A percentile compares a stretch with the other conserved stretches of the same genome.
Evolutionary conservation across 2,329 filamentous ascomycete genomes (phyloP).

Genomic region (Tothia fuscella): DNA sequence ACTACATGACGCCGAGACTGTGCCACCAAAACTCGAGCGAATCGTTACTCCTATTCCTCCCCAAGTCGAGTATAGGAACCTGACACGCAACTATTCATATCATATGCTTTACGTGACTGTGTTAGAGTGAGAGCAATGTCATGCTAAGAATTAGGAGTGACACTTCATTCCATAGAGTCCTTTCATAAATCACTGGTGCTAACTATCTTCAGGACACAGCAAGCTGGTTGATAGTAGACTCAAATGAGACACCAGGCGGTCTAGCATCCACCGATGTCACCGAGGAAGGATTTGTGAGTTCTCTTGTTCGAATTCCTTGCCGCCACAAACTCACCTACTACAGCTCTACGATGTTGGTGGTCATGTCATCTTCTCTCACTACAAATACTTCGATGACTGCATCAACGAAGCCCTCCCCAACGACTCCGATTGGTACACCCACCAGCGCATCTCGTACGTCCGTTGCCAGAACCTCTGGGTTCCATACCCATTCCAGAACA

Average conservation of each 20-base stretch:
- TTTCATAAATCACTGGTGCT: constrained; percentile 11
- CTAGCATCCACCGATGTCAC: constrained; percentile 92
- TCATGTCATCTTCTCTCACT: constrained; percentile 98
- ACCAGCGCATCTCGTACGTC: constrained; percentile 98
- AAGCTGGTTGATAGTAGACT: constrained; percentile 94
- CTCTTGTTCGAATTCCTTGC: constrained; percentile 11
- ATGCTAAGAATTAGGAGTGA: not conserved
- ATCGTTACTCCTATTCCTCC: too few relatives aligned
- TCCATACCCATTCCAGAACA: constrained; percentile 99
- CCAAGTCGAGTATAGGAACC: too few relatives aligned
- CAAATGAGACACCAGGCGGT: constrained; percentile 83
- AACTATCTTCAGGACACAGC: constrained; percentile 57
- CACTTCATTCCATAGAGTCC: not conserved
- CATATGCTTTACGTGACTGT: too few relatives aligned
- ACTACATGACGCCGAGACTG: too few relatives aligned
- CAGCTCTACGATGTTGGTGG: constrained; percentile 97
- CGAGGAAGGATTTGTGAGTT: constrained; percentile 89
- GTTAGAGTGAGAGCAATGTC: too few relatives aligned
- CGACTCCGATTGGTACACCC: constrained; percentile 89
- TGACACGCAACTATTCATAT: too few relatives aligned
- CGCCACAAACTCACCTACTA: constrained; percentile 15
- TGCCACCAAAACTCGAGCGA: too few relatives aligned
- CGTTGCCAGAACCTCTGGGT: constrained; percentile 96
- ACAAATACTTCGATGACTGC: constrained; percentile 99
- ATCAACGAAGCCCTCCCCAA: constrained; percentile 93